phyloP scores from a whole-genome alignment of 2,329 filamentous ascomycete species.

The Tolypocladium guangdongense region DNA sequence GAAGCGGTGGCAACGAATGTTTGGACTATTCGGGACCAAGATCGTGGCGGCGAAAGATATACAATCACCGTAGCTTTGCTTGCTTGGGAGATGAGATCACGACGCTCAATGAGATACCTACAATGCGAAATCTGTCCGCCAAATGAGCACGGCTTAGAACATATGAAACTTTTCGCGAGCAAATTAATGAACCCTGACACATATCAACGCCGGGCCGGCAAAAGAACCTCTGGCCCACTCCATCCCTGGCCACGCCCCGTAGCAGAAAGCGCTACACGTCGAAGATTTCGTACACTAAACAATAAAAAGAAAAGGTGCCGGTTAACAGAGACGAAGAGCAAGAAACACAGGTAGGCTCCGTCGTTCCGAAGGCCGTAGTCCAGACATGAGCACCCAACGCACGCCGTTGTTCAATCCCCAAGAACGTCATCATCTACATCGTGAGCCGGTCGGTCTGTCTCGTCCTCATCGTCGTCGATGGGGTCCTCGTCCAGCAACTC shows the following conservation, averaged over 20 bases:
- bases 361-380: neutral
- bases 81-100: neutral
- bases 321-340: neutral
- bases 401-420: constrained; percentile 26
- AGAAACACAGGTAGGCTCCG: neutral
- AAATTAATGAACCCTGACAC: neutral
- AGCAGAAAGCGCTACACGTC: neutral
- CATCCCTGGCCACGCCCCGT: neutral
- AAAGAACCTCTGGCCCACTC: constrained; percentile 1
- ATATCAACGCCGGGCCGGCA: constrained; percentile 6
- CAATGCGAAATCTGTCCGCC: neutral
- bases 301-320: constrained; percentile 3
- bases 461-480: constrained; percentile 22
- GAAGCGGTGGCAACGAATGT: constrained; percentile 49
- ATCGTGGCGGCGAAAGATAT: constrained; percentile 23
- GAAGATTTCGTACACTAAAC: neutral
- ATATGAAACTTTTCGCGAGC: neutral
- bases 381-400: neutral
- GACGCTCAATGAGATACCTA: neutral
- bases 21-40: constrained; percentile 53
- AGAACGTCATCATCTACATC: constrained; percentile 34
- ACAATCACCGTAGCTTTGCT: neutral
- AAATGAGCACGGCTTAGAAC: neutral
- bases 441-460: constrained; percentile 18
- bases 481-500: constrained; percentile 43